phyloP scores from a whole-genome alignment of 208 protist genomes.

The Leishmania tarentolae region DNA sequence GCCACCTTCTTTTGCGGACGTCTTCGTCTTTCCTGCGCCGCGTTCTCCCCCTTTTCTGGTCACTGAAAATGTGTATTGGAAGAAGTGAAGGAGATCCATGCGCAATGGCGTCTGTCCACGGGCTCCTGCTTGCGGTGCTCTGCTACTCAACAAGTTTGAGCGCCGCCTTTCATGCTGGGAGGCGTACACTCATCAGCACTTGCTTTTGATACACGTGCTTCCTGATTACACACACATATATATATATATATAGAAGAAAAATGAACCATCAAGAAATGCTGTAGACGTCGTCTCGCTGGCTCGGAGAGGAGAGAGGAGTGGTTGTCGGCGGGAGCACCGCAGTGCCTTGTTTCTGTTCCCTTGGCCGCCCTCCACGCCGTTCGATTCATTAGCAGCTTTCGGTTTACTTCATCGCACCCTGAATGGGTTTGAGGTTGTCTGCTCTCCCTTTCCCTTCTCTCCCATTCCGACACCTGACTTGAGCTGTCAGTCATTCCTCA shows the following conservation, averaged over 20 bases:
- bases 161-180: background rate
- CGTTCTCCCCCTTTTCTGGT: no score
- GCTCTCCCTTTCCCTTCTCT: background rate
- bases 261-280: background rate
- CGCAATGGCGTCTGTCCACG: background rate
- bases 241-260: background rate
- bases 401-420: background rate
- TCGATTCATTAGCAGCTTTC: background rate
- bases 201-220: background rate
- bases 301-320: background rate
- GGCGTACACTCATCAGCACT: background rate
- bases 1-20: background rate
- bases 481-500: background rate
- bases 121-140: background rate
- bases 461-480: background rate
- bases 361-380: background rate
- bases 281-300: background rate
- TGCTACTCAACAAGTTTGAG: background rate
- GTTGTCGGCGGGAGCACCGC: background rate
- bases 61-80: background rate
- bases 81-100: background rate
- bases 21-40: background rate
- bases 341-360: background rate
- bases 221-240: background rate
- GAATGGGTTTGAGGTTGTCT: background rate